Conservation (phyloP, 192 early-diverging fungal genomes). For the Rhizophagus clarus region DNA sequence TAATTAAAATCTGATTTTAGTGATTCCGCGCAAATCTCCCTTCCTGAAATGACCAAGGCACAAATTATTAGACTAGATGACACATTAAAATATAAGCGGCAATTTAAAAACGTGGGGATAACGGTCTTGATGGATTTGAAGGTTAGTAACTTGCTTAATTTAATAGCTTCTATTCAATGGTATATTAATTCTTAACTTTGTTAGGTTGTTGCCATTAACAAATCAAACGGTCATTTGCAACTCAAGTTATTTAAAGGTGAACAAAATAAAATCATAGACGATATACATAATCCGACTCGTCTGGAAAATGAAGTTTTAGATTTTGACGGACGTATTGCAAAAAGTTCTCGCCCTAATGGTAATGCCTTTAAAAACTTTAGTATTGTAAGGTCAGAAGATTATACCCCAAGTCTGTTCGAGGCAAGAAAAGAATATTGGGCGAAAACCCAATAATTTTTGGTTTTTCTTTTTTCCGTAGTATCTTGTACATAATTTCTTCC, state of each 20-base stretch:
- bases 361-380: slow-evolving; percentile 40
- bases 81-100: slow-evolving; percentile 12
- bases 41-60: not conserved
- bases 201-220: not conserved
- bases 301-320: slow-evolving; percentile 47
- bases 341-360: slow-evolving; percentile 47
- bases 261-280: not conserved
- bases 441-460: not conserved
- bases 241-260: not conserved
- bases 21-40: slow-evolving; percentile 10
- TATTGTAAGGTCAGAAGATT: not conserved
- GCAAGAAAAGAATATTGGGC: slow-evolving; percentile 13
- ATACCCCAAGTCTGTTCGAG: slow-evolving; percentile 2
- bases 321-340: slow-evolving; percentile 41
- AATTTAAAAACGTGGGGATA: not conserved
- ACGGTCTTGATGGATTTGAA: slow-evolving; percentile 6
- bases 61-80: not conserved
- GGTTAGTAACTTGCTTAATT: not conserved
- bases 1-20: slow-evolving; percentile 8
- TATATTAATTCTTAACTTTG: not conserved
- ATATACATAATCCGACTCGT: slow-evolving; percentile 42
- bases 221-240: not conserved
- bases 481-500: not conserved
- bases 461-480: not conserved
- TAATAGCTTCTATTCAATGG: not conserved